Evolutionary conservation across 495 filamentous ascomycete species (phyloP).

Genomic region (Podospora didyma): DNA sequence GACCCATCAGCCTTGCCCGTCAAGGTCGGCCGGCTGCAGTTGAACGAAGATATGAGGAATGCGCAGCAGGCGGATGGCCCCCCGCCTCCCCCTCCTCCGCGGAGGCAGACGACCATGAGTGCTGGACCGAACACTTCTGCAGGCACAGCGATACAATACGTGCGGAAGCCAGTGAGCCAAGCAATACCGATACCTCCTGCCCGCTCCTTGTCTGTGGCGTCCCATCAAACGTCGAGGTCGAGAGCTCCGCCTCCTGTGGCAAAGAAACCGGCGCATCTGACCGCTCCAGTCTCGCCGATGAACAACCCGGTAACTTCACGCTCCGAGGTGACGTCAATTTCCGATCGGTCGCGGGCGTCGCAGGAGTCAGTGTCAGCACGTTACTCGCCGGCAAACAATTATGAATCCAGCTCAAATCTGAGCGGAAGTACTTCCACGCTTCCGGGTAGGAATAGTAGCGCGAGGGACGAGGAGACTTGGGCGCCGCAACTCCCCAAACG

Average conservation of each 20-base stretch:
- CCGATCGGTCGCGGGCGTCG: not conserved
- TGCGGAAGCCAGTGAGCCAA: slow-evolving; percentile 17
- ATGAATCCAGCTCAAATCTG: not conserved
- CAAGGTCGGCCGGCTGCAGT: slow-evolving; percentile 35
- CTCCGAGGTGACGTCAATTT: not conserved
- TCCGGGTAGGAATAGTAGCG: slow-evolving; percentile 6
- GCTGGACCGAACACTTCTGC: not conserved
- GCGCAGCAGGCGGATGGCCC: slow-evolving; percentile 22
- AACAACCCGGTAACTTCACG: slow-evolving; percentile 5
- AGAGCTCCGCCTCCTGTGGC: slow-evolving; percentile 51
- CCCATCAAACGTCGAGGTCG: slow-evolving; percentile 29
- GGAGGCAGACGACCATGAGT: slow-evolving; percentile 34
- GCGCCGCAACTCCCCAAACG: slow-evolving; percentile 13
- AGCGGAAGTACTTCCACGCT: not conserved
- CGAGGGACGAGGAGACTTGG: not conserved
- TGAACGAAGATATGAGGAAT: slow-evolving; percentile 29
- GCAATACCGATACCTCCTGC: slow-evolving; percentile 28
- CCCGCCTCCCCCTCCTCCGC: slow-evolving; percentile 47
- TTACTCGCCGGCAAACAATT: slow-evolving; percentile 6
- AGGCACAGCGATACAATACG: slow-evolving; percentile 1
- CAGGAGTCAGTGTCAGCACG: slow-evolving; percentile 6
- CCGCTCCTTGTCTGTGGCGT: slow-evolving; percentile 24
- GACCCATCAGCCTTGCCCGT: slow-evolving; percentile 42
- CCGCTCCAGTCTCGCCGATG: slow-evolving; percentile 30
- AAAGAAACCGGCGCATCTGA: slow-evolving; percentile 50